Percentiles rank a stretch among this genome's conserved stretches.
Conservation (phyloP, 2,329 filamentous ascomycete genomes). For the Diaporthe citriasiana region DNA sequence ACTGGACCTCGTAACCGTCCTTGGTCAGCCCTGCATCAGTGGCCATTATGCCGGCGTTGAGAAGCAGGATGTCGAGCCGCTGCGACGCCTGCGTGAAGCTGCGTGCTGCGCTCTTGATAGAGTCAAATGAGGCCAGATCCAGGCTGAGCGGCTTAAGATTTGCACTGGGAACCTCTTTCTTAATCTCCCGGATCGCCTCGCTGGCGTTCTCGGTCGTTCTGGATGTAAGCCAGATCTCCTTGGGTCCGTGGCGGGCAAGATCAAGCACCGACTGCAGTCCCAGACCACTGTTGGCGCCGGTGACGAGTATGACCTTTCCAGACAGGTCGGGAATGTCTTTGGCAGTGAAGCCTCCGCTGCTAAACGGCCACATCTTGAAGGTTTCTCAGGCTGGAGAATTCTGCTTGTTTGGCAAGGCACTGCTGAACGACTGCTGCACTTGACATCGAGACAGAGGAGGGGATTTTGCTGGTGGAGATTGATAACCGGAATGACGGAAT, state of each 20-base stretch:
- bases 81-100: conserved; percentile 51
- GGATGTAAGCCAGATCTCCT: conserved; percentile 50
- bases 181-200: conserved; percentile 55
- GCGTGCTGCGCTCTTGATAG: conserved; percentile 57
- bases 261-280: conserved; percentile 61
- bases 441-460: background rate
- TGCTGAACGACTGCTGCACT: background rate
- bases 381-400: background rate
- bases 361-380: conserved; percentile 37
- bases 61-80: conserved; percentile 48
- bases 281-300: conserved; percentile 64
- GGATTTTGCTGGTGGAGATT: no score
- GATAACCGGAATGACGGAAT: conserved; percentile 6
- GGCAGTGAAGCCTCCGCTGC: conserved; percentile 49
- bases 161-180: conserved; percentile 44
- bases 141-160: conserved; percentile 54
- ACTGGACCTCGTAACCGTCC: conserved; percentile 64
- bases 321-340: conserved; percentile 56
- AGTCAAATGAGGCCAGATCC: conserved; percentile 60
- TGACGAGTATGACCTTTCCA: conserved; percentile 61
- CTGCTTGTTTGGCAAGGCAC: background rate
- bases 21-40: conserved; percentile 53
- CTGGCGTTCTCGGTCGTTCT: conserved; percentile 55
- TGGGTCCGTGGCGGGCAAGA: conserved; percentile 56
- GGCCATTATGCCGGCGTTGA: conserved; percentile 63